A percentile compares a stretch with the other conserved stretches of the same genome.
phyloP scores from a whole-genome alignment of 441 rosid genomes.

The Populus trichocarpa region DNA sequence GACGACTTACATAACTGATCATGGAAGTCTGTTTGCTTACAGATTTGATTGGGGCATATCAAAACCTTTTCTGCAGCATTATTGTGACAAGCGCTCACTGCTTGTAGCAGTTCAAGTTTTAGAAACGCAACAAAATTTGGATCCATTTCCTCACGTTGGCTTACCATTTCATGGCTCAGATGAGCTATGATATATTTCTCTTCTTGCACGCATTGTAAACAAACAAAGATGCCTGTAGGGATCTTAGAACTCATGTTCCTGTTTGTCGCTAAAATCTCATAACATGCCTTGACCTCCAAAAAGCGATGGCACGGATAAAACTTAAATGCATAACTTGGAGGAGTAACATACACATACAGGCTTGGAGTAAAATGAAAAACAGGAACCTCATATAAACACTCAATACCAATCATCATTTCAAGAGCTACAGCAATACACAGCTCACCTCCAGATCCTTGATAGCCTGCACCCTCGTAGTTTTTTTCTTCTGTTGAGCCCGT shows the following conservation, averaged over 20 bases:
- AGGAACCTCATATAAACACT: not conserved
- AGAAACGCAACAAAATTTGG: not conserved
- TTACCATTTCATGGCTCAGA: not conserved
- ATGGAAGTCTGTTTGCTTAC: not conserved
- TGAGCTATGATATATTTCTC: not conserved
- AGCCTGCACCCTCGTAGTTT: slow-evolving; percentile 74
- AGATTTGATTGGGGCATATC: not conserved
- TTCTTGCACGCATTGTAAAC: not conserved
- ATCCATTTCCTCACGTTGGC: not conserved
- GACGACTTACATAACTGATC: not conserved
- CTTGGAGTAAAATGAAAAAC: not conserved
- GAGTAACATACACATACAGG: not conserved
- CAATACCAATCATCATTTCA: not conserved
- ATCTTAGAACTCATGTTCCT: not conserved
- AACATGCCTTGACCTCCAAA: not conserved
- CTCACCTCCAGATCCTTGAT: slow-evolving; percentile 78
- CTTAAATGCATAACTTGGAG: not conserved
- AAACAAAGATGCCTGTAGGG: not conserved
- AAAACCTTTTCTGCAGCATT: not conserved
- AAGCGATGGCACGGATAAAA: not conserved
- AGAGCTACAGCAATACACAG: slow-evolving; percentile 4
- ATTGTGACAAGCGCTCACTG: not conserved
- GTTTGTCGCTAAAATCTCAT: not conserved
- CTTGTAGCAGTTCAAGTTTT: not conserved
- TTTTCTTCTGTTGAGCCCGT: slow-evolving; percentile 65